phyloP scores from a whole-genome alignment of 768 basidiomycete genomes.

The Phylloporus scabripes region DNA sequence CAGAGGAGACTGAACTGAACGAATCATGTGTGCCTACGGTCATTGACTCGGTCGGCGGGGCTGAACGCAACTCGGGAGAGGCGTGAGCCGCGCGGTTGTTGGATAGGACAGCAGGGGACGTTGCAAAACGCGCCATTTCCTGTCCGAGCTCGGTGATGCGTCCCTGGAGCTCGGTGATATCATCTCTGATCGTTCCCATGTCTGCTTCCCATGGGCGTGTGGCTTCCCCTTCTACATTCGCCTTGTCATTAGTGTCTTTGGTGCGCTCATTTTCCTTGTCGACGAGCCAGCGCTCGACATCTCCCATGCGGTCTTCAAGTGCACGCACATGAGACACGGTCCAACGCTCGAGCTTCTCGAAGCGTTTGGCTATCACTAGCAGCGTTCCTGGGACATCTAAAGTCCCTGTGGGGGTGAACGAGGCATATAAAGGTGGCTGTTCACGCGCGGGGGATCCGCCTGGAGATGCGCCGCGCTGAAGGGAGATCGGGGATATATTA shows the following conservation, averaged over 20 bases:
- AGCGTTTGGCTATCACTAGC: constrained; percentile 64
- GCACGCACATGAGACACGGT: constrained; percentile 84
- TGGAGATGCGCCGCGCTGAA: constrained; percentile 43
- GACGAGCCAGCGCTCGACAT: constrained; percentile 86
- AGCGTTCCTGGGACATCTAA: constrained; percentile 73
- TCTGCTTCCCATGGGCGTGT: constrained; percentile 29
- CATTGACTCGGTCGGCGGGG: constrained; percentile 46
- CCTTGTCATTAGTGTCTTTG: constrained; percentile 27
- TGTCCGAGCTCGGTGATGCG: constrained; percentile 70
- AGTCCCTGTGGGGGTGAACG: constrained; percentile 64
- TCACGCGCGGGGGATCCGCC: constrained; percentile 38
- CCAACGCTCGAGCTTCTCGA: constrained; percentile 89
- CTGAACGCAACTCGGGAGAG: constrained; percentile 40
- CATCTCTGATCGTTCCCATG: constrained; percentile 56
- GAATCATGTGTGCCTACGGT: constrained; percentile 30
- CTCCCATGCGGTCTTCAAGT: constrained; percentile 86
- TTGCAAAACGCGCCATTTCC: constrained; percentile 72
- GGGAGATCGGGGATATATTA: constrained; percentile 61
- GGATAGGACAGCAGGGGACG: constrained; percentile 40
- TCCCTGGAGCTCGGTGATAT: constrained; percentile 67
- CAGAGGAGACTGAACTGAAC: constrained; percentile 15
- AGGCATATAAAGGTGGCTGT: constrained; percentile 68
- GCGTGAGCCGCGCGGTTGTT: constrained; percentile 43
- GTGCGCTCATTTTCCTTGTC: constrained; percentile 65
- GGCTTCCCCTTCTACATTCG: not conserved